Percentiles rank a stretch among this genome's conserved stretches.
phyloP scores from a whole-genome alignment of 768 basidiomycete genomes.

The Paxillus ammoniavirescens region DNA sequence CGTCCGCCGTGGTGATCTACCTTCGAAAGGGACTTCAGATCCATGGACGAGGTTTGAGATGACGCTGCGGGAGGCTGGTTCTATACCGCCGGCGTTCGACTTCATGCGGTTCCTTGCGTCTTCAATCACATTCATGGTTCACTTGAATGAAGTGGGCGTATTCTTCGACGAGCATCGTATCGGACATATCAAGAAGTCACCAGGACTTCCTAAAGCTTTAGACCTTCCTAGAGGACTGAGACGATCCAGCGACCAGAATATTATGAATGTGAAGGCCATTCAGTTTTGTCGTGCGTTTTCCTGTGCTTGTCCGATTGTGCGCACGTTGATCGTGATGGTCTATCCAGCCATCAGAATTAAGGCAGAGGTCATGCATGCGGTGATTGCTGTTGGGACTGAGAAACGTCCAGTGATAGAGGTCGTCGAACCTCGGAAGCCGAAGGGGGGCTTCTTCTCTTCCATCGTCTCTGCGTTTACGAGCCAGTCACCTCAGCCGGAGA shows the following conservation, averaged over 20 bases:
- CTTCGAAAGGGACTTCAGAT: conserved; percentile 35
- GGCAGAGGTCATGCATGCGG: conserved; percentile 79
- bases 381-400: conserved; percentile 65
- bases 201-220: conserved; percentile 49
- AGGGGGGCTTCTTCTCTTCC: conserved; percentile 47
- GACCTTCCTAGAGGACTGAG: conserved; percentile 57
- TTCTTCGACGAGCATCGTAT: conserved; percentile 80
- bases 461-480: conserved; percentile 27
- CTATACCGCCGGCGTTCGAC: conserved; percentile 83
- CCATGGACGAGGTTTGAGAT: conserved; percentile 91
- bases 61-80: conserved; percentile 74
- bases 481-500: conserved; percentile 13
- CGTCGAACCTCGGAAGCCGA: conserved; percentile 29
- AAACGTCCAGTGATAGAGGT: conserved; percentile 44
- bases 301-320: background rate
- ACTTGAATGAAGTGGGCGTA: conserved; percentile 72
- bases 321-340: background rate
- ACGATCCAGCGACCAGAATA: conserved; percentile 50
- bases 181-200: conserved; percentile 61
- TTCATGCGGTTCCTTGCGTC: conserved; percentile 88
- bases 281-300: conserved; percentile 54
- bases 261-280: conserved; percentile 71
- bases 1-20: conserved; percentile 73
- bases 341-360: conserved; percentile 68
- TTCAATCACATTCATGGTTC: conserved; percentile 89